phyloP scores from a whole-genome alignment of 228 moss, liverwort and hornwort species.

The Sphagnum fallax region DNA sequence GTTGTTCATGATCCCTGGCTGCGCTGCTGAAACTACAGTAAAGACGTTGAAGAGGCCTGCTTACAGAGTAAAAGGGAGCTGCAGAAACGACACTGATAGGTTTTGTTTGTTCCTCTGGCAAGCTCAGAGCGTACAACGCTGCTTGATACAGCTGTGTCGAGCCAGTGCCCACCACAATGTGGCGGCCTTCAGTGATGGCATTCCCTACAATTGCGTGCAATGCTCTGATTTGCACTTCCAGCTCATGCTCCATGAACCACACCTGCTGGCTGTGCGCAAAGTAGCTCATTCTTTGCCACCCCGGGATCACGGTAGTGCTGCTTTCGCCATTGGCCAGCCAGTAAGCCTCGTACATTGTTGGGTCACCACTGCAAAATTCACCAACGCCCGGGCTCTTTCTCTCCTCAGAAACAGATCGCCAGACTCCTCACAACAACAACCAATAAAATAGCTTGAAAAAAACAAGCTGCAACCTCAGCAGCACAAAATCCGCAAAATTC shows the following conservation, averaged over 20 bases:
- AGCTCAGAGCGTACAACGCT: conserved; percentile 71
- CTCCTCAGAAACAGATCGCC: background rate
- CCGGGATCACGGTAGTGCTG: conserved; percentile 61
- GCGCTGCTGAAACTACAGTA: background rate
- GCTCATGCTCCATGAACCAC: conserved; percentile 91
- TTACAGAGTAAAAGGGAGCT: conserved; percentile 83
- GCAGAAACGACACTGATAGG: conserved; percentile 71
- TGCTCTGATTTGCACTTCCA: conserved; percentile 68
- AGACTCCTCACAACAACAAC: background rate
- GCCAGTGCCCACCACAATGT: conserved; percentile 88
- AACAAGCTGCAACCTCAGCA: too few relatives aligned
- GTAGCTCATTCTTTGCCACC: conserved; percentile 96
- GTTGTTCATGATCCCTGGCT: too few relatives aligned
- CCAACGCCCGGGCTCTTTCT: background rate
- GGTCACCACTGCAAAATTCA: conserved; percentile 67
- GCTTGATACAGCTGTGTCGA: conserved; percentile 94
- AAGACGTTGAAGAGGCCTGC: conserved; percentile 3
- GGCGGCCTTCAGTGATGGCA: conserved; percentile 74
- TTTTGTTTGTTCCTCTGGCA: conserved; percentile 29
- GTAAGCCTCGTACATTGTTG: conserved; percentile 83
- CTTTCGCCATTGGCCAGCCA: conserved; percentile 56
- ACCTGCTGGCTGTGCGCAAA: conserved; percentile 82
- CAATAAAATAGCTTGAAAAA: too few relatives aligned
- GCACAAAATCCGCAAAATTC: too few relatives aligned
- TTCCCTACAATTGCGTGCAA: conserved; percentile 77